Evolutionary conservation across 2,329 filamentous ascomycete species (phyloP), one percentile per base, ranked within the genome.

Genomic region (Penicillium sp.): DNA sequence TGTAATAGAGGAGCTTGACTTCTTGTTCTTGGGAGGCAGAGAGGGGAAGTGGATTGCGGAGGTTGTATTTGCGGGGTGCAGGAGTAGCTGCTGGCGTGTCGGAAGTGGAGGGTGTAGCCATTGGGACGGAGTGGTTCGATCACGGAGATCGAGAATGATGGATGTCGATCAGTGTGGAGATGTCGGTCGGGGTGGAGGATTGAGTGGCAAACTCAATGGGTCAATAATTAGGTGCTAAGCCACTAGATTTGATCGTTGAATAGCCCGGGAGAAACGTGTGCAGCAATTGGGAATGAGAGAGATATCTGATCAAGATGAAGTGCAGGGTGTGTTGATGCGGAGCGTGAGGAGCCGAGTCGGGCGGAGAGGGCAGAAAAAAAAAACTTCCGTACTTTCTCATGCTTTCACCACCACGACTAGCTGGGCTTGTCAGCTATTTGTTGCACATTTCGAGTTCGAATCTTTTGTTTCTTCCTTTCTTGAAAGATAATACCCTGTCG

Each of bases 1-100:
- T 87, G 78, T 93, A 86, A 74, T 90, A 96, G 10, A 95, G 78
- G 65, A 92, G 88, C 67, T 89, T 85, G 55, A 96, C 90, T 76
- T 95, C 90, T 4, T 86, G 81, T 81, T 96, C 91, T 75, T 96
- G 91, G 22, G 87, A 83, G 11, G 91, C 86, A 26, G 90, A 93
- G 56, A 97, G 82, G 27, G 93, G 93, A 44, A 96, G 79, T 16
- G 93, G 93, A 70, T 93, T 95, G 65, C 86, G 84, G 49, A 79
- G 71, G 60, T 79, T 72, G 68, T 70, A 78, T 65, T 68, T 65
- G 55, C 55, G 59, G 21, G 64, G 54, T 39, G 60, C 46, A 33
- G 55, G 31, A 33, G 55, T 48, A 42, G 62, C 56, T 58, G 65
- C 59, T 47, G 67, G 59, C 8, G 65, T 49, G 55, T 67, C 63